Percentiles rank a stretch among this genome's conserved stretches.
phyloP scores from a whole-genome alignment of 2,329 filamentous ascomycete genomes.

The Penicillium carneum region DNA sequence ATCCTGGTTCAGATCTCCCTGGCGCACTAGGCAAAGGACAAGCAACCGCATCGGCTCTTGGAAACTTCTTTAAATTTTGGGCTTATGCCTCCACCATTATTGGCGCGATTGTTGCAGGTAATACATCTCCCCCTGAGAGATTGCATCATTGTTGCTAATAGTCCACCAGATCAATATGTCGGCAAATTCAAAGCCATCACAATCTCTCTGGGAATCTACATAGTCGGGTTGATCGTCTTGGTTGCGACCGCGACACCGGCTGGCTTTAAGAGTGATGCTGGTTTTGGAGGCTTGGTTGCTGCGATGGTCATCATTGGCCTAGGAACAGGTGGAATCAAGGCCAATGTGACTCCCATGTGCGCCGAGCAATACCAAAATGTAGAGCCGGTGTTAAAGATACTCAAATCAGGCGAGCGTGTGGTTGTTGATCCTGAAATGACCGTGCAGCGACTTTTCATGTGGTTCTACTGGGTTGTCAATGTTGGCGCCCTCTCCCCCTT shows the following conservation, averaged over 20 bases:
- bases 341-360: constrained; percentile 61
- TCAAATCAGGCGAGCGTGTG: constrained; percentile 55
- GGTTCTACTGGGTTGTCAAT: constrained; percentile 73
- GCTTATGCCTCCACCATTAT: constrained; percentile 58
- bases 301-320: constrained; percentile 65
- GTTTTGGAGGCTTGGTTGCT: constrained; percentile 56
- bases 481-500: constrained; percentile 64
- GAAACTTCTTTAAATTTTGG: constrained; percentile 51
- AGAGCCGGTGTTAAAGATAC: constrained; percentile 35
- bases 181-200: constrained; percentile 62
- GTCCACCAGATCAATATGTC: constrained; percentile 56
- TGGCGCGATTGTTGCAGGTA: constrained; percentile 55
- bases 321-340: constrained; percentile 69
- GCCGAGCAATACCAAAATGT: constrained; percentile 62
- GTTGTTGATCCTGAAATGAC: constrained; percentile 67
- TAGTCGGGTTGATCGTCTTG: constrained; percentile 58
- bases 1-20: constrained; percentile 21
- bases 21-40: constrained; percentile 26
- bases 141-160: background rate
- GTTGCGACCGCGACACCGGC: constrained; percentile 57
- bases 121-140: accelerated
- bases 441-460: constrained; percentile 68
- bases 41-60: constrained; percentile 23
- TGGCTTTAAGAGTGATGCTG: constrained; percentile 52
- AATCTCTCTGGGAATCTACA: constrained; percentile 60